Evolutionary conservation across 208 protist genomes (phyloP), one percentile per base, ranked within the genome.

Genomic region (Phytomonas sp.): DNA sequence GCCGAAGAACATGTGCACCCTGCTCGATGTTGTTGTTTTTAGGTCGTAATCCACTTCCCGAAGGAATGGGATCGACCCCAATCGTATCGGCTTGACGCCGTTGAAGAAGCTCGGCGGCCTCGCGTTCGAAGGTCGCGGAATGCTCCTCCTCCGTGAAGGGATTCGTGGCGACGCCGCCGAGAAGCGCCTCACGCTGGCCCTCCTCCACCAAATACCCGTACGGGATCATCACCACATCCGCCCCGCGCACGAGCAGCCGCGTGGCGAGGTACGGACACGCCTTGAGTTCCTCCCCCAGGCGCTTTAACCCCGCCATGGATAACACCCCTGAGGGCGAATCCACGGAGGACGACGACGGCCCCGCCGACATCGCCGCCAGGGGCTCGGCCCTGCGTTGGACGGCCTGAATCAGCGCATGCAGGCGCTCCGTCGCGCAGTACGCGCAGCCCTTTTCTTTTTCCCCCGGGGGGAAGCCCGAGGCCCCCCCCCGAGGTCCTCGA

Each of bases 251-350:
- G 4, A 91, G 74, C 29, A 89, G 75, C 4, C 84, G 78, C 10
- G 85, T 89, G 12, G 77, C 83, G 19, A 94, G 69, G 79, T 91
- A 96, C 8, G 91, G 91, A 66, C 91, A 96, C 2, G 86, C 89
- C 45, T 78, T 70, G 6, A 94, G 71, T 67, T 77, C 76, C 29
- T 63, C 8, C 1, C 91, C 91, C 23, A 89, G 49, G 26, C 75
- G 64, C 19, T 70, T 71, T 69, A 93, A 80, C 29, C 80, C 76
- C 7, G 83, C 80, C 70, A 96, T 76, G 16, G 84, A 80, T 31
- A 80, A 71, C 19, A 71, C 23, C 8, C 0, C 32, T 61, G 63
- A 69, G 42, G 72, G 61, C 11, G 73, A 45, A 12, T 52, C 45
- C 14, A 73, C 79, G 64, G 67, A 26, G 23, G 56, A 3, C 0